These are phyloP conservation scores for Microascus cirrosus DNA, from an alignment of 2,329 filamentous ascomycete genomes.

Conservation along the genomic window DNA sequence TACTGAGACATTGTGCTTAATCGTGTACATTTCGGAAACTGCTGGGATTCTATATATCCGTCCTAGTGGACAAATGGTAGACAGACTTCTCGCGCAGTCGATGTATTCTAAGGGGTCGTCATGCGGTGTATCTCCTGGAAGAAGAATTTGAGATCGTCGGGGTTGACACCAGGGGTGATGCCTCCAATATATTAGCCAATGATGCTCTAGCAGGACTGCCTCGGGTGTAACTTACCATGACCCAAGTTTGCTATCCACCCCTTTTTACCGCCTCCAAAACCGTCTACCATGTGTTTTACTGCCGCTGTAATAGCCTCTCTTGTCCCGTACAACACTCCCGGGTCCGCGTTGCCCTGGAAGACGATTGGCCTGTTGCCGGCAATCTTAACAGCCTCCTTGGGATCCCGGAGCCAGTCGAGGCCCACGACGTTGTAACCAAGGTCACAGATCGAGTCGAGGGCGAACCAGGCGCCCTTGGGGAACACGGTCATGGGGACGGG, in stretches of 20 bases:
- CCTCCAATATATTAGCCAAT: conserved; percentile 33
- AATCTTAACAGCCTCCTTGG: conserved; percentile 69
- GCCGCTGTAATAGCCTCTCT: conserved; percentile 69
- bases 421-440: conserved; percentile 90
- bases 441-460: conserved; percentile 75
- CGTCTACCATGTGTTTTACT: conserved; percentile 77
- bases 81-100: too few species aligned
- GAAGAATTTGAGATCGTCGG: conserved; percentile 86
- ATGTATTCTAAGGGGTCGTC: conserved; percentile 17
- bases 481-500: conserved; percentile 95
- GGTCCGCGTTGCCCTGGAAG: conserved; percentile 92
- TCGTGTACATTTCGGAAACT: not conserved
- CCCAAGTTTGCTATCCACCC: conserved; percentile 97
- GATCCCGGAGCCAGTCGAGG: conserved; percentile 89
- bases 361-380: conserved; percentile 65
- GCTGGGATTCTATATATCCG: not conserved
- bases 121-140: conserved; percentile 82
- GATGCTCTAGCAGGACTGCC: not conserved
- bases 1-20: not conserved
- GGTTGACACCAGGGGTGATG: conserved; percentile 89
- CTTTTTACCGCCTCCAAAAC: conserved; percentile 66
- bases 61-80: too few species aligned
- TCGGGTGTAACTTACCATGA: conserved; percentile 54
- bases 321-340: conserved; percentile 81
- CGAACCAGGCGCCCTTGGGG: conserved; percentile 95